Evolutionary conservation across 108 stramenopile species (phyloP), one percentile per base, ranked within the genome.

Genomic region (Nitzschia sp.): DNA sequence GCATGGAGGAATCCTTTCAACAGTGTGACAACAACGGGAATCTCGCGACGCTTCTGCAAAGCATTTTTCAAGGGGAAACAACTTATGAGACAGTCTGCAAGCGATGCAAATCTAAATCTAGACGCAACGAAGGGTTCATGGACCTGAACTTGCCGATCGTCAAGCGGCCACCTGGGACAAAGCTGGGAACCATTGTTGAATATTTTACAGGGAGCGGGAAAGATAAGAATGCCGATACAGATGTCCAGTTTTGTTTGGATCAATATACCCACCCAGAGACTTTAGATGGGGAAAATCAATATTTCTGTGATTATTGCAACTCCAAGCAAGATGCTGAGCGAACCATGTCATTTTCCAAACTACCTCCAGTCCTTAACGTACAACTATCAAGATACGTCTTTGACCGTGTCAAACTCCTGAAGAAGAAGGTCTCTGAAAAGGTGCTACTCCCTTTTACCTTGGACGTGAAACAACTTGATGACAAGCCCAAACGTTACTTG

Each of bases 371-470:
- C 41, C 79, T 95, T 22, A 95, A 92, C 60, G 65, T 95, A 52
- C 93, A 91, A 68, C 73, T 95, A 8, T 85, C 82, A 15, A 73
- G 93, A 9, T 95, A 95, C 64, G 86, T 92, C 11, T 95, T 85
- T 67, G 87, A 95, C 71, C 70, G 71, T 40, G 57, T 58, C 10
- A 83, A 76, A 20, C 70, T 65, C 38, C 63, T 76, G 7, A 91
- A 95, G 56, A 81, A 87, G 63, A 91, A 91, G 65, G 63, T 91
- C 17, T 75, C 72, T 53, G 83, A 90, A 40, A 82, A 83, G 66
- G 89, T 92, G 7, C 69, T 84, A 6, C 69, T 95, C 8, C 89
- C 89, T 0, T 53, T 51, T 15, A 42, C 65, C 9, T 57, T 95
- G 11, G 21, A 63, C 6, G 72, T 91, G 11, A 74, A 79, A 39